Percentiles rank a stretch among this genome's conserved stretches.
Evolutionary conservation across 345 rosid species (phyloP).

Genomic region (Citrus sinensis): DNA sequence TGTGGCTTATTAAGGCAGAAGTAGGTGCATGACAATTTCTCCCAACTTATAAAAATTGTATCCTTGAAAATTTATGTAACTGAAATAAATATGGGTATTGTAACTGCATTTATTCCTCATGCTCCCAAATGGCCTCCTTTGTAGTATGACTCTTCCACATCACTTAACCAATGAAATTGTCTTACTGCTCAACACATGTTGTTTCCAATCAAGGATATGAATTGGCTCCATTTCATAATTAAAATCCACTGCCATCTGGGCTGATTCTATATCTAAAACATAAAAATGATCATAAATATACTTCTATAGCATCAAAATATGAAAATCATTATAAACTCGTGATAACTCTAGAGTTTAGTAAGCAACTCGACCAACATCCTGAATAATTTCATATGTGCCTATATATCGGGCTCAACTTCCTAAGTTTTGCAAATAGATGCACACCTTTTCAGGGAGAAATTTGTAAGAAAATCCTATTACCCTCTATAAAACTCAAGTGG

Average conservation of each 20-base stretch:
- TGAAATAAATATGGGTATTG: too few relatives aligned
- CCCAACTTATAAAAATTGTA: too few relatives aligned
- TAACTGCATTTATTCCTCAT: too few relatives aligned
- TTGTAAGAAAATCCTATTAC: background rate
- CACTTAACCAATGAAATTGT: too few relatives aligned
- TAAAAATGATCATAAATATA: background rate
- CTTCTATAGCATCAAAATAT: background rate
- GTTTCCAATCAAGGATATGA: too few relatives aligned
- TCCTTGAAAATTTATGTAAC: too few relatives aligned
- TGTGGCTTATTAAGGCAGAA: too few relatives aligned
- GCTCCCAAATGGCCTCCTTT: too few relatives aligned
- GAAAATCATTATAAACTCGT: background rate
- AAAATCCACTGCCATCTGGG: background rate
- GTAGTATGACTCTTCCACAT: too few relatives aligned
- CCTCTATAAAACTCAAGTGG: background rate
- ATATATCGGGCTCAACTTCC: background rate
- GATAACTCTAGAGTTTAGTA: background rate
- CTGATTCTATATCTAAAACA: background rate
- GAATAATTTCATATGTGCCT: background rate
- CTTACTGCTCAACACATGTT: too few relatives aligned
- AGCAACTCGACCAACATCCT: background rate
- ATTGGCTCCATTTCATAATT: too few relatives aligned
- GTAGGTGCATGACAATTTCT: too few relatives aligned
- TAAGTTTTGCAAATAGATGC: background rate
- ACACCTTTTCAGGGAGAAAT: background rate